These are phyloP conservation scores for Plantago elongata DNA, from an alignment of 257 asterid species.

Conservation along the genomic window DNA sequence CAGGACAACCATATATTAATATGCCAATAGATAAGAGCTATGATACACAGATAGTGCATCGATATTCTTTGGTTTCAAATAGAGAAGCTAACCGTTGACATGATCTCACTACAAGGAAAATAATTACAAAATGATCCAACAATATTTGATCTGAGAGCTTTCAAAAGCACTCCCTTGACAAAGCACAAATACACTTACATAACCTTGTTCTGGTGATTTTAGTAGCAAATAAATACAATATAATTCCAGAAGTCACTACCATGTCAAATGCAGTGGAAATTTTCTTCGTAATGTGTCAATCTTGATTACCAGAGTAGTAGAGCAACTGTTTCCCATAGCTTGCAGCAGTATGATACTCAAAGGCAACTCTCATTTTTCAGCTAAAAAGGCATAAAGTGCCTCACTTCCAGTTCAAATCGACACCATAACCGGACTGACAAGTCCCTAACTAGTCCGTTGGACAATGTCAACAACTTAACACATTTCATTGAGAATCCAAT, in stretches of 20 bases:
- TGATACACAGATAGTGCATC: too few relatives aligned
- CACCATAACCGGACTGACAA: neutral
- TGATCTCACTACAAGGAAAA: neutral
- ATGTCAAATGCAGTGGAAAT: neutral
- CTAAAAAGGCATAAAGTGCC: too few relatives aligned
- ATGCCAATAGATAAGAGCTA: too few relatives aligned
- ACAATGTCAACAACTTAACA: constrained; percentile 11
- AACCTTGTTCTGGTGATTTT: neutral
- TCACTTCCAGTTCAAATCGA: too few relatives aligned
- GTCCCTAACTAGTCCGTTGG: neutral
- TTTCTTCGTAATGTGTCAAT: too few relatives aligned
- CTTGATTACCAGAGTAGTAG: too few relatives aligned
- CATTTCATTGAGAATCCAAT: constrained; percentile 5
- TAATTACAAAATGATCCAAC: constrained; percentile 4
- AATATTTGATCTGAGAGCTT: neutral
- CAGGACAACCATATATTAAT: neutral
- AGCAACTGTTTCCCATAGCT: too few relatives aligned
- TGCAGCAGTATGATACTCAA: too few relatives aligned
- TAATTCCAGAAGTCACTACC: constrained; percentile 1
- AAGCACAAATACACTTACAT: neutral
- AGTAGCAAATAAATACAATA: neutral
- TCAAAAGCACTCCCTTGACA: neutral
- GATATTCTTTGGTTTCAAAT: neutral
- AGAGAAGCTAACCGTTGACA: constrained; percentile 5
- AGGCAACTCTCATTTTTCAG: too few relatives aligned